phyloP scores from a whole-genome alignment of 129 eudicot species.

The Erigeron canadensis region DNA sequence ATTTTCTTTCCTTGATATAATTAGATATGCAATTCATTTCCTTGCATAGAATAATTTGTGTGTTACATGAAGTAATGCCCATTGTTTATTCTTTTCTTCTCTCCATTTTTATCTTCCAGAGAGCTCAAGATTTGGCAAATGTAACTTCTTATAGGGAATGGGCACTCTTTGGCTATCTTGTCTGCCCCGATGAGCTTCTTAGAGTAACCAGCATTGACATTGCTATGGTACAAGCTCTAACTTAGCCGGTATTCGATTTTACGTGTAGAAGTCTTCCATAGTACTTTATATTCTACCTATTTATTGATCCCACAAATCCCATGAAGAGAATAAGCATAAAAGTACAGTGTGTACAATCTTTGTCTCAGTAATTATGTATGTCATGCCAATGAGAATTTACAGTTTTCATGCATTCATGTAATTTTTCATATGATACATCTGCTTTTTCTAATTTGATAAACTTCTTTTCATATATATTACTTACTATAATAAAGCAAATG shows the following conservation, averaged over 20 bases:
- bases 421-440: conserved; percentile 2
- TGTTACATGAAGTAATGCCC: background rate
- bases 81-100: conserved; percentile 8
- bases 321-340: conserved; percentile 17
- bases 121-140: conserved; percentile 98
- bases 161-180: conserved; percentile 97
- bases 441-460: conserved; percentile 3
- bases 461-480: background rate
- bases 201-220: conserved; percentile 98
- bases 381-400: conserved; percentile 4
- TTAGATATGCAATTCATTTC: too few species aligned
- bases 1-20: background rate
- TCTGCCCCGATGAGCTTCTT: conserved; percentile 98
- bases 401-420: conserved; percentile 7
- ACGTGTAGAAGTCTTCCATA: conserved; percentile 8
- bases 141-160: conserved; percentile 95
- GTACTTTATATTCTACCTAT: conserved; percentile 4
- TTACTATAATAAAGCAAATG: too few species aligned
- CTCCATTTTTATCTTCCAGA: conserved; percentile 35
- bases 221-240: conserved; percentile 66
- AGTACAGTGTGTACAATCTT: background rate
- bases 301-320: background rate
- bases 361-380: conserved; percentile 1
- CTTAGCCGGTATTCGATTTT: conserved; percentile 13
- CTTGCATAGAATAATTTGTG: background rate